Base-by-base conservation (phyloP, 345 rosid species). In the Populus simonii region DNA sequence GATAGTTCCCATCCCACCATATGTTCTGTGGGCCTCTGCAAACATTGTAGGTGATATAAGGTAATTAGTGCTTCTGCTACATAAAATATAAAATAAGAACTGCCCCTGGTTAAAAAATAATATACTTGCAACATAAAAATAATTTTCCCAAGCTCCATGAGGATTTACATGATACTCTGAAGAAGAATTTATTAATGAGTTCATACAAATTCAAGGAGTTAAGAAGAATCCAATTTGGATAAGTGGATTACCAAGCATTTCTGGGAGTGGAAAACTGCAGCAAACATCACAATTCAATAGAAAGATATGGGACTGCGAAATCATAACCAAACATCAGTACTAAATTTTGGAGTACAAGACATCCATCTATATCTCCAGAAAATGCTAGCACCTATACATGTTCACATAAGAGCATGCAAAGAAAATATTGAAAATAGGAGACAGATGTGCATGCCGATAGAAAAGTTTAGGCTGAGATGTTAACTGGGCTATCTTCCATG, bases 281-380 rank as follows among this genome's bases (percentile, higher is more conserved):
- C 98, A 94, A 83, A 94, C 96, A 83, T 92, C 97, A 77, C 95
- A 92, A 72, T 92, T 94, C 71, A 94, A 80, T 78, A 94, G 86
- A 81, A 91, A 88, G 75, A 93, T 84, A 78, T 92, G 94, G 7
- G 97, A 88, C 97, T 92, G 87, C 83, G 80, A 71, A 43, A 75
- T 70, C 29, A 74, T 53, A 81, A 76, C 61, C 73, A 76, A 49
- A 33, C 17, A 25, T 59, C 41, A 75, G 6, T 35, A 41, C 10
- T 39, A 59, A 18, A 13, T 53, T 43, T 68, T 62, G 2, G 29
- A 27, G 57, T 47, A 45, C 49, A 29, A 72, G 7, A 39, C 75
- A 68, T 27, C 27, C 36, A 43, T 73, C 75, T 65, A 3, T 20
- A 53, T 72, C 12, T 67, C 36, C 41, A 47, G 47, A 51, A 57